These are phyloP conservation scores for Prunus dulcis DNA, from an alignment of 306 rosid species.

Conservation along the genomic window DNA sequence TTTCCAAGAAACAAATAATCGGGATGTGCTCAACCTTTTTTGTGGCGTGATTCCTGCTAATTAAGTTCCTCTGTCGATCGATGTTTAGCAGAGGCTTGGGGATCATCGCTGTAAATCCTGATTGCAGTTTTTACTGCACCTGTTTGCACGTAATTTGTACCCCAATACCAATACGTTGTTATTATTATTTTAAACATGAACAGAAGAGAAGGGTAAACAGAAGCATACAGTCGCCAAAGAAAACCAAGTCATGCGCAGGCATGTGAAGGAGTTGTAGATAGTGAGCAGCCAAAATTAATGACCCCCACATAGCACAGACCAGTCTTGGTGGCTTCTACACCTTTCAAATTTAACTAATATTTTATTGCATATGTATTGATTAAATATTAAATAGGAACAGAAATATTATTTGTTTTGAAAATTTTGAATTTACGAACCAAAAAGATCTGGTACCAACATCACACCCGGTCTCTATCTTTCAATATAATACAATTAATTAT, in stretches of 20 bases:
- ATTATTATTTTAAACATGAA: neutral
- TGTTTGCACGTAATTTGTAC: neutral
- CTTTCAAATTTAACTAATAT: neutral
- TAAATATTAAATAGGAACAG: no score
- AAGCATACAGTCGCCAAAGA: neutral
- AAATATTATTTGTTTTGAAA: no score
- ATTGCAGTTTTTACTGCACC: conserved; percentile 4
- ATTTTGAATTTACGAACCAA: no score
- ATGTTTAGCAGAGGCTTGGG: neutral
- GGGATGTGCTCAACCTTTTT: conserved; percentile 21
- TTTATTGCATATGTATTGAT: neutral
- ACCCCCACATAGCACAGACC: neutral
- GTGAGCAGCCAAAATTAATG: neutral
- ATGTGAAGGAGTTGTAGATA: neutral
- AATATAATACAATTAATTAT: no score
- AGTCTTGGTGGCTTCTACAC: neutral
- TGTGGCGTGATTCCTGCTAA: conserved; percentile 35
- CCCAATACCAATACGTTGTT: neutral
- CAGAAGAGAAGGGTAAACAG: neutral
- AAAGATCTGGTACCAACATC: no score
- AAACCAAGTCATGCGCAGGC: conserved; percentile 1
- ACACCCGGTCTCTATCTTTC: no score
- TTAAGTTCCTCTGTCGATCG: conserved; percentile 22
- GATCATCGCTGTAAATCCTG: neutral
- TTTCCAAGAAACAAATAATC: neutral